phyloP scores from a whole-genome alignment of 495 filamentous ascomycete species.

The Penicillium taxi region DNA sequence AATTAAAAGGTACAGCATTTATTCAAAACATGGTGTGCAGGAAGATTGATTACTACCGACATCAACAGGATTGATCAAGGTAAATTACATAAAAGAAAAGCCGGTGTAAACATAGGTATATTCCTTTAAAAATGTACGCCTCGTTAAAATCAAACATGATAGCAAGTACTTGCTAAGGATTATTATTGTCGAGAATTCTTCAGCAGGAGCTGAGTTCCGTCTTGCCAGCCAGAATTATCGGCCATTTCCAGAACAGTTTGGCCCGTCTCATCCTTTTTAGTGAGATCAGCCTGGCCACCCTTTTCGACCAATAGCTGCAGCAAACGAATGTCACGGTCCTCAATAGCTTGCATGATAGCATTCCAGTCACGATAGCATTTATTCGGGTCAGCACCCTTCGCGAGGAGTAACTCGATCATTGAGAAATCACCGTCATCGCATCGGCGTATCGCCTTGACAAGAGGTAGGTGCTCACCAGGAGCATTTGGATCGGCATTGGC shows the following conservation, averaged over 20 bases:
- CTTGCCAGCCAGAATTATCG: constrained; percentile 12
- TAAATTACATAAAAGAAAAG: too few relatives aligned
- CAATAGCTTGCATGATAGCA: constrained; percentile 36
- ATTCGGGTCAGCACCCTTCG: constrained; percentile 47
- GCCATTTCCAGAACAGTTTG: constrained; percentile 16
- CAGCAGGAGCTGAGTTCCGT: constrained; percentile 10
- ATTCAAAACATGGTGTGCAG: too few relatives aligned
- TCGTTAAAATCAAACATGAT: too few relatives aligned
- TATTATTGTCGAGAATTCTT: too few relatives aligned
- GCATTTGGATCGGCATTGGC: constrained; percentile 45
- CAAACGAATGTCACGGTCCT: constrained; percentile 28
- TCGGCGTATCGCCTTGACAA: constrained; percentile 47
- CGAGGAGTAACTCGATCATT: constrained; percentile 42
- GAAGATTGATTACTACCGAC: too few relatives aligned
- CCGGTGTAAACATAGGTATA: too few relatives aligned
- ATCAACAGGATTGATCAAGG: too few relatives aligned
- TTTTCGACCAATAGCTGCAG: constrained; percentile 39
- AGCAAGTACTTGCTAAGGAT: too few relatives aligned
- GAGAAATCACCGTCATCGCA: constrained; percentile 35
- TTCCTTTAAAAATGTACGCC: too few relatives aligned
- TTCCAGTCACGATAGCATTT: constrained; percentile 48
- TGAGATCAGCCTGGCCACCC: constrained; percentile 33
- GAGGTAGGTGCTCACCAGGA: constrained; percentile 47
- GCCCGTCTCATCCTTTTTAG: constrained; percentile 13
- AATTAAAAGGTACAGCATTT: too few relatives aligned